Percentiles rank a stretch among this genome's conserved stretches.
Evolutionary conservation across 139 green algal species (phyloP).

Genomic region (Gonium pectorale): DNA sequence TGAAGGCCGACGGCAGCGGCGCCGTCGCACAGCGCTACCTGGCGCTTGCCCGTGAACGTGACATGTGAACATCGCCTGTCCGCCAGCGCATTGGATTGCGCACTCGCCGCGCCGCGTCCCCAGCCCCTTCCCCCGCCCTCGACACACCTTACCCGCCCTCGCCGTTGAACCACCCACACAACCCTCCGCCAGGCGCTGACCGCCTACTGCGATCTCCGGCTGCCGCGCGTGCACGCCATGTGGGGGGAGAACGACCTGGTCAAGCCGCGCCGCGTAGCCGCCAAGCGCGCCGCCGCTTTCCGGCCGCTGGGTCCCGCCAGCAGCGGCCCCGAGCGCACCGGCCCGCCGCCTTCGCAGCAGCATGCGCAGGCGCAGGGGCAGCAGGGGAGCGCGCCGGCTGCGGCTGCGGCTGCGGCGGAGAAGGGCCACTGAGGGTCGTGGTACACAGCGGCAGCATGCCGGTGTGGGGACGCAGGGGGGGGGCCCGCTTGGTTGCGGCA

Average conservation of each 20-base stretch:
- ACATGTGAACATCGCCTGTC: no score
- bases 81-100: no score
- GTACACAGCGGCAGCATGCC: no score
- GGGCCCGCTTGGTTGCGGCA: no score
- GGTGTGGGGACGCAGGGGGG: no score
- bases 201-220: background rate
- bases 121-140: no score
- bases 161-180: no score
- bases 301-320: constrained; percentile 1
- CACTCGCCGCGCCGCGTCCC: no score
- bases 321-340: background rate
- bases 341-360: background rate
- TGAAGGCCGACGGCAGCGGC: no score
- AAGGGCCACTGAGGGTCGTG: no score
- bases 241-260: background rate
- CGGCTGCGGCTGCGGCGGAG: background rate
- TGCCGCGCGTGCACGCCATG: background rate
- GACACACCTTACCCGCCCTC: background rate
- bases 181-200: background rate
- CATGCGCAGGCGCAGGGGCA: background rate
- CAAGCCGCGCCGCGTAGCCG: background rate
- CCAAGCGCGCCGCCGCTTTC: background rate
- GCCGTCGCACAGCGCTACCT: no score
- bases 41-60: no score
- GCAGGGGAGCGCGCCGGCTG: background rate